These are phyloP conservation scores for Dactylonectria macrodidyma DNA, from an alignment of 2,329 filamentous ascomycete genomes.

Conservation along the genomic window DNA sequence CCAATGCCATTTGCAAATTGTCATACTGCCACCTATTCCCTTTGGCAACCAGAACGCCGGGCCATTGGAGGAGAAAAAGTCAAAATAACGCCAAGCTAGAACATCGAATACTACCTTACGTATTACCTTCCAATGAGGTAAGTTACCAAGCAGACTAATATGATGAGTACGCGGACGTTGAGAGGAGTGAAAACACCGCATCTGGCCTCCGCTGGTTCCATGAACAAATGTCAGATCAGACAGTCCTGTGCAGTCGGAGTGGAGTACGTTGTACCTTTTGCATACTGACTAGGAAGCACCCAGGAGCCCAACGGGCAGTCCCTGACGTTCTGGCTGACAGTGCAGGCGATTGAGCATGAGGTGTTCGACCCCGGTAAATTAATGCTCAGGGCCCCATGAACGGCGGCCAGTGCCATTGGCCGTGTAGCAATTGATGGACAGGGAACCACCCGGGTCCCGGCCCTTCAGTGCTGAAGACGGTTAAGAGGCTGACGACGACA, in stretches of 20 bases:
- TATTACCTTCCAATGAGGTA: too few relatives aligned
- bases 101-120: too few relatives aligned
- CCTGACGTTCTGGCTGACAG: conserved; percentile 25
- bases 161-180: too few relatives aligned
- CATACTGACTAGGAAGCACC: too few relatives aligned
- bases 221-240: too few relatives aligned
- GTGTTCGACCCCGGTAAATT: conserved; percentile 18
- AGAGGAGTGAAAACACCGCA: too few relatives aligned
- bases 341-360: neutral
- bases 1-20: neutral
- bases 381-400: neutral
- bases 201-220: too few relatives aligned
- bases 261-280: too few relatives aligned
- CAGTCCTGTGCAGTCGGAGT: too few relatives aligned
- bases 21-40: neutral
- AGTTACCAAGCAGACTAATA: too few relatives aligned
- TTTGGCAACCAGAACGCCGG: neutral
- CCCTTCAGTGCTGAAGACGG: conserved; percentile 15
- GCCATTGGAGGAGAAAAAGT: neutral
- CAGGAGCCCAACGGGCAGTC: neutral
- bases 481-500: conserved; percentile 39
- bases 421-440: conserved; percentile 1
- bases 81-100: neutral
- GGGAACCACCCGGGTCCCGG: conserved; percentile 15
- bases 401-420: neutral